These are phyloP conservation scores for Trichosporon ovoides DNA, from an alignment of 1,284 basidiomycete genomes.

Conservation along the genomic window DNA sequence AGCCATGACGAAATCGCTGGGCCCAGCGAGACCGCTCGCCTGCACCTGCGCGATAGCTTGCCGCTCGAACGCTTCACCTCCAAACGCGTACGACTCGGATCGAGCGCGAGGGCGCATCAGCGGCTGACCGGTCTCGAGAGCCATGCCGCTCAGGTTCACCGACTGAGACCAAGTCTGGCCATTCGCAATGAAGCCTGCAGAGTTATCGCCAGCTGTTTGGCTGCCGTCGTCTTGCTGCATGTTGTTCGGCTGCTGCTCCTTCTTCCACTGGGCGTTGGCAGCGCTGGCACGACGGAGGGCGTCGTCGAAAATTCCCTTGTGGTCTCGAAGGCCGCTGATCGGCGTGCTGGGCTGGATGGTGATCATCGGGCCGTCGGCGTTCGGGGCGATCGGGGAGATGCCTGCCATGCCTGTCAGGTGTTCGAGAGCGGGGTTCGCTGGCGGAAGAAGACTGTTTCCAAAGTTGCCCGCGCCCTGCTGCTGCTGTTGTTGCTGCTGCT, in stretches of 20 bases:
- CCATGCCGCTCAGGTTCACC: constrained; percentile 6
- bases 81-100: constrained; percentile 41
- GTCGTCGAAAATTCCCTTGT: constrained; percentile 43
- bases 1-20: not conserved
- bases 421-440: constrained; percentile 39
- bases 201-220: constrained; percentile 9
- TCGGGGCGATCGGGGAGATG: constrained; percentile 44
- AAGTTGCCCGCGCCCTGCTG: constrained; percentile 13
- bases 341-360: constrained; percentile 50
- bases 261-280: constrained; percentile 11
- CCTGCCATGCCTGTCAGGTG: constrained; percentile 45
- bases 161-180: constrained; percentile 13
- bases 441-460: constrained; percentile 32
- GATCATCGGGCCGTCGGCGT: constrained; percentile 48
- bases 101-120: constrained; percentile 34
- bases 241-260: constrained; percentile 21
- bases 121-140: constrained; percentile 4
- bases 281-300: constrained; percentile 34
- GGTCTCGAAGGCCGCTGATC: constrained; percentile 45
- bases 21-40: not conserved
- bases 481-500: not conserved
- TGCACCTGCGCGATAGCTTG: constrained; percentile 18
- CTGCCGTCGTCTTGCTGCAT: constrained; percentile 23
- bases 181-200: constrained; percentile 2
- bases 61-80: constrained; percentile 30